These are phyloP conservation scores for Pisolithus sp. DNA, from an alignment of 768 basidiomycete species.

Conservation along the genomic window DNA sequence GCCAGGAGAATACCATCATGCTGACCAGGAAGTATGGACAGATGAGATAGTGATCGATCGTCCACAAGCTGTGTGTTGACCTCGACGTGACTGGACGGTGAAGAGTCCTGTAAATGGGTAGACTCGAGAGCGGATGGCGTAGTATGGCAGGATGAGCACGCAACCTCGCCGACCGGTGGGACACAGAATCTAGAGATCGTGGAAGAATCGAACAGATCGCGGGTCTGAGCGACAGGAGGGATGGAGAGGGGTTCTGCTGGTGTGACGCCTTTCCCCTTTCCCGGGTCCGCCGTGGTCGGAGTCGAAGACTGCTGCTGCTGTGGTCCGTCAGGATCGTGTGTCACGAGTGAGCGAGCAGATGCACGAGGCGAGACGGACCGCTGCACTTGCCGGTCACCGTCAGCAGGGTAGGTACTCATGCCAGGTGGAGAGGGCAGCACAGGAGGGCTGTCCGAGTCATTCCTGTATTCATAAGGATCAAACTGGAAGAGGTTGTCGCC, in stretches of 20 bases:
- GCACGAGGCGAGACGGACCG: background rate
- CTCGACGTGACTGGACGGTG: constrained; percentile 1
- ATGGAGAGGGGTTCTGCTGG: constrained; percentile 48
- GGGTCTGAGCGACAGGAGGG: constrained; percentile 29
- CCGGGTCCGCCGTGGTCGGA: constrained; percentile 13
- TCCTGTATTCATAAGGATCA: constrained; percentile 37
- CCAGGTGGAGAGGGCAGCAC: constrained; percentile 4
- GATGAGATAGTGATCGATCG: constrained; percentile 20
- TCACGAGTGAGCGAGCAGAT: background rate
- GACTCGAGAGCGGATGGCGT: constrained; percentile 7
- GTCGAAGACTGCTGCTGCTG: constrained; percentile 9
- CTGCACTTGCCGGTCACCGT: constrained; percentile 4
- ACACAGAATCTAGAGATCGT: background rate
- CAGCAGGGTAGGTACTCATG: background rate
- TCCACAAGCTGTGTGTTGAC: background rate
- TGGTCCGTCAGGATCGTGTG: constrained; percentile 2
- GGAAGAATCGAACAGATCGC: constrained; percentile 13
- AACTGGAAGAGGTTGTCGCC: constrained; percentile 46
- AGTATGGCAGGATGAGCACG: constrained; percentile 15
- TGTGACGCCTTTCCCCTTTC: constrained; percentile 48
- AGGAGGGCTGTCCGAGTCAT: background rate
- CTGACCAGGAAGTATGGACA: constrained; percentile 14
- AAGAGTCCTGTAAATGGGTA: background rate
- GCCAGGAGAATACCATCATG: constrained; percentile 11
- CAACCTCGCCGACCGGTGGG: background rate